A percentile compares a stretch with the other conserved stretches of the same genome.
Conservation (phyloP, 2,329 filamentous ascomycete species). For the Fusarium foetens region DNA sequence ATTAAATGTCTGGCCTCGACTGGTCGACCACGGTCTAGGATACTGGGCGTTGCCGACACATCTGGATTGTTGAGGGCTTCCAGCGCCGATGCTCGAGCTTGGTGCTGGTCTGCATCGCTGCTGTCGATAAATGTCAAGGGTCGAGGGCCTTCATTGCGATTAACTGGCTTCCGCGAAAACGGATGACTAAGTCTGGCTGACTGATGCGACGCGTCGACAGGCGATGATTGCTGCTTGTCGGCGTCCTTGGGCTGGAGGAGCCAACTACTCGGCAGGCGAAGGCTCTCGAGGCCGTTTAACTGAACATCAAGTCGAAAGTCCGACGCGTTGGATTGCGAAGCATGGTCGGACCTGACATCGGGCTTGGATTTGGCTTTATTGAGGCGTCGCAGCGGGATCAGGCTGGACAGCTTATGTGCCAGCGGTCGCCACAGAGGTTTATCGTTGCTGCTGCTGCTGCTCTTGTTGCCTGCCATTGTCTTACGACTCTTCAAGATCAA, state of each 20-base stretch:
- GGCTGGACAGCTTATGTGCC: slow-evolving; percentile 17
- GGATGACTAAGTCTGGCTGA: slow-evolving; percentile 1
- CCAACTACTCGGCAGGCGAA: slow-evolving; percentile 18
- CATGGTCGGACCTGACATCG: neutral
- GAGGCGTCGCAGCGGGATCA: slow-evolving; percentile 4
- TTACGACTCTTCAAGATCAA: neutral
- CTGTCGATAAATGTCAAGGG: slow-evolving; percentile 2
- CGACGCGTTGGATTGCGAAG: neutral
- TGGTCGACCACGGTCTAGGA: slow-evolving; percentile 19
- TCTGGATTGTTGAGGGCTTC: neutral
- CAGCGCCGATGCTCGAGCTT: slow-evolving; percentile 4
- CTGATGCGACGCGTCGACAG: neutral
- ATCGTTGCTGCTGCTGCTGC: slow-evolving; percentile 5
- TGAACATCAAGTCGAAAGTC: slow-evolving; percentile 22
- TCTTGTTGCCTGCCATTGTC: slow-evolving; percentile 19
- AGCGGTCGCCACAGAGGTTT: slow-evolving; percentile 23
- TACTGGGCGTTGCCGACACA: neutral
- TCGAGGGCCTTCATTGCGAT: neutral
- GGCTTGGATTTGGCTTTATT: slow-evolving; percentile 16
- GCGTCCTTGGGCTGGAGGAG: slow-evolving; percentile 7
- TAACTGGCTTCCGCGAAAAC: neutral
- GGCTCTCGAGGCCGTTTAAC: slow-evolving; percentile 12
- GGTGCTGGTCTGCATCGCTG: neutral
- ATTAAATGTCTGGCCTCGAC: slow-evolving; percentile 24
- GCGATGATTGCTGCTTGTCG: neutral